Evolutionary conservation across 768 basidiomycete genomes (phyloP), one percentile per base, ranked within the genome.

Genomic region (Russula sp.): DNA sequence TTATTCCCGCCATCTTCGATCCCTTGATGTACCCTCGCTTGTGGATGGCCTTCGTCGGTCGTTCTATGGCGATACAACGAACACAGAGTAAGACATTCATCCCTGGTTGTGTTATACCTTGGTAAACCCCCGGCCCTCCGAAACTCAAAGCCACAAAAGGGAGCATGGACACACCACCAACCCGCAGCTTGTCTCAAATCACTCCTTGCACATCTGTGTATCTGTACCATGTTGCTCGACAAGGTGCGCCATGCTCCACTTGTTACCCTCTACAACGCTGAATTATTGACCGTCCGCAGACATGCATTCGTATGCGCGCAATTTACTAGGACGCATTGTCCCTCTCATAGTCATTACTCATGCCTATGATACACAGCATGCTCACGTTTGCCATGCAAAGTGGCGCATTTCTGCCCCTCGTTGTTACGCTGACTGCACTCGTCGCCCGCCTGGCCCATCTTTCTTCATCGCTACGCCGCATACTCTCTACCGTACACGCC

Each of bases 331-430:
- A 65, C 64, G 31, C 51, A 40, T 11, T 61, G 13, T 16, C 57
- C 40, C 9, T 57, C 6, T 31, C n/a, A 14, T 16, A 45, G 20
- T 14, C 42, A 55, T 57, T 44, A 10, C 34, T 39, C 10, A 13
- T 6, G 44, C 58, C 49, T 55, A 31, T 64, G 11, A 53, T 47
- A 9, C 44, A 44, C 27, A 92, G 89, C 50, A 80, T 80, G 34
- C 84, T 90, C 62, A 74, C 77, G 34, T 76, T 85, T 31, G 80
- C 82, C 39, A 81, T 92, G 78, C 87, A 87, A 70, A 80, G 83
- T 0, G 88, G 86, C 18, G 85, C 88, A 18, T 93, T 93, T 69
- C 76, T 88, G 13, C 86, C 87, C 64, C 70, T 89, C 16, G 73
- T 86, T n/a, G 70, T 93, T 51, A 75, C 82, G 5, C 76, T 91